These are phyloP conservation scores for Hortaea werneckii DNA, from an alignment of 2,329 filamentous ascomycete species.

Conservation along the genomic window DNA sequence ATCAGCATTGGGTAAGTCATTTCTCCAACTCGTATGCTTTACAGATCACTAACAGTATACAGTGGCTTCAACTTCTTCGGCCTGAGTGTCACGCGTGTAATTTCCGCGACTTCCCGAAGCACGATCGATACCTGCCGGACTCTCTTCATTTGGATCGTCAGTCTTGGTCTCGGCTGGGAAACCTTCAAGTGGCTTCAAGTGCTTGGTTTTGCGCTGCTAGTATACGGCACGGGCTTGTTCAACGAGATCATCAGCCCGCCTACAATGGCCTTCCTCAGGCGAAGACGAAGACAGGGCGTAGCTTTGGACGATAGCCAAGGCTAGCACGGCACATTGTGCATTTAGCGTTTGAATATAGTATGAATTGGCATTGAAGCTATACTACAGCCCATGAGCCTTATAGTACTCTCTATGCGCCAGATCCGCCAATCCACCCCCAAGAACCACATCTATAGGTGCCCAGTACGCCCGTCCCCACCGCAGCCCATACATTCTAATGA, in stretches of 20 bases:
- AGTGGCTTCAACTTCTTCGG: slow-evolving; percentile 99
- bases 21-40: background rate
- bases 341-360: background rate
- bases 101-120: slow-evolving; percentile 85
- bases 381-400: slow-evolving; percentile 19
- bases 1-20: slow-evolving; percentile 78
- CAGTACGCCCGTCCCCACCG: slow-evolving; percentile 15
- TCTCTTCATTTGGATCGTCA: slow-evolving; percentile 96
- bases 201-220: slow-evolving; percentile 72
- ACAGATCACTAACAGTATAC: background rate
- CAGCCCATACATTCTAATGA: slow-evolving; percentile 13
- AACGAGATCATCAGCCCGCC: slow-evolving; percentile 87
- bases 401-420: slow-evolving; percentile 22
- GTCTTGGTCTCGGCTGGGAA: slow-evolving; percentile 89
- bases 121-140: slow-evolving; percentile 97
- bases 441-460: slow-evolving; percentile 20
- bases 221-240: slow-evolving; percentile 95
- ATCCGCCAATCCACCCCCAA: slow-evolving; percentile 22
- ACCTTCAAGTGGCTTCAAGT: slow-evolving; percentile 97
- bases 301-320: slow-evolving; percentile 2
- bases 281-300: slow-evolving; percentile 12
- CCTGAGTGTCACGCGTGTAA: slow-evolving; percentile 76
- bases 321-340: background rate
- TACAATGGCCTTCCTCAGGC: slow-evolving; percentile 19
- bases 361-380: too few relatives aligned